Evolutionary conservation across 345 rosid species (phyloP), one percentile per base, ranked within the genome.

Genomic region (Populus euphratica): DNA sequence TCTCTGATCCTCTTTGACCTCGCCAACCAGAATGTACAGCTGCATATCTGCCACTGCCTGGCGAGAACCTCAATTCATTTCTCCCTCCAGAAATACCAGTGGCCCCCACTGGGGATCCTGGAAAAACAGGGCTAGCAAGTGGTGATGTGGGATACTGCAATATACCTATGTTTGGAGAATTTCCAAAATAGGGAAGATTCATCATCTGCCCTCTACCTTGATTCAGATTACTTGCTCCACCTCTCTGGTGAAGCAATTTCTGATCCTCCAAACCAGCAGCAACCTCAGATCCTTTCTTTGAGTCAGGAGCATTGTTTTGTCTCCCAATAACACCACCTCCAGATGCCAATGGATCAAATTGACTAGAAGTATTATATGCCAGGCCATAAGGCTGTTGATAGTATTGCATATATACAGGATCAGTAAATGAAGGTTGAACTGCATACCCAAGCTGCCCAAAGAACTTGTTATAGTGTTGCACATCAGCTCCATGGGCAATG

Each of bases 1-100:
- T 87, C 82, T 75, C 87, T 68, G 81, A 81, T 76, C 88, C 93
- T 86, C 92, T 89, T 79, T 81, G 91, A 73, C 93, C 90, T 88
- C 90, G 97, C 98, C 97, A 92, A 68, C 91, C 91, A 84, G 93
- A 85, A 85, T 88, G 88, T 29, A 82, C 79, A 72, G 92, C 88
- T 9, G 86, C 83, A 88, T 77, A 86, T 80, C 92, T 89, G 71
- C 81, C 82, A 27, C 92, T 77, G 75, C 88, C 89, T 44, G 81
- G 87, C 61, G 85, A 81, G 81, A 86, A 87, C 81, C 91, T 88
- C 61, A 85, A 81, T 44, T 94, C 98, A 85, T 81, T 89, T 73
- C 85, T 84, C 75, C 86, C 84, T 76, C 91, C 90, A 73, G 87
- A 81, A 69, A 81, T 86, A 83, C 73, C 85, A 62, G 85, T 85